These are phyloP conservation scores for Harrya chromipes DNA, from an alignment of 768 basidiomycete species.

Conservation along the genomic window DNA sequence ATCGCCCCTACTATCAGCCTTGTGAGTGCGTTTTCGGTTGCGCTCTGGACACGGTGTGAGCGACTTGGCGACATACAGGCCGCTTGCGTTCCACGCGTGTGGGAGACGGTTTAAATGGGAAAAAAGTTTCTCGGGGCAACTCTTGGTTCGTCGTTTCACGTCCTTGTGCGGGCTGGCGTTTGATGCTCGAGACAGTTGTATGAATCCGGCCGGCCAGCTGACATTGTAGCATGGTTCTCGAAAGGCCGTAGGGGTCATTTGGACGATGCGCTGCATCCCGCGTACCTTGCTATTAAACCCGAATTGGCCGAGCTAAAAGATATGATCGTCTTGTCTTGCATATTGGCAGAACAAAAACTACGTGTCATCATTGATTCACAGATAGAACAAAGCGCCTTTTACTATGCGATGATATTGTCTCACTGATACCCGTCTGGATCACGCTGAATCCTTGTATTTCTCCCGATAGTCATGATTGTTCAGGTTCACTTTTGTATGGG, in stretches of 20 bases:
- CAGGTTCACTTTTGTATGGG: too few species aligned
- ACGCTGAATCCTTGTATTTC: too few species aligned
- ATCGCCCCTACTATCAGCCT: background rate
- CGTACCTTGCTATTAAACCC: conserved; percentile 13
- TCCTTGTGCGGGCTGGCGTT: background rate
- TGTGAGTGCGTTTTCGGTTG: conserved; percentile 9
- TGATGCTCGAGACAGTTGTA: conserved; percentile 4
- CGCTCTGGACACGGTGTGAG: background rate
- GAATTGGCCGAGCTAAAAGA: conserved; percentile 12
- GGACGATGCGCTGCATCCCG: background rate
- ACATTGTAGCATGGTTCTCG: conserved; percentile 14
- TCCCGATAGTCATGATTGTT: too few species aligned
- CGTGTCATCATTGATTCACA: background rate
- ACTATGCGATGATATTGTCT: background rate
- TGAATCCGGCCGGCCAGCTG: conserved; percentile 3
- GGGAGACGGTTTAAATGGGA: conserved; percentile 16
- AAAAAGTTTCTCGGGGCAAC: background rate
- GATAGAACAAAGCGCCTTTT: background rate
- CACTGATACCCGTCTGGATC: too few species aligned
- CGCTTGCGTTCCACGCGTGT: conserved; percentile 6
- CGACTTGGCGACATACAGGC: background rate
- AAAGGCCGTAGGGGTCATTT: background rate
- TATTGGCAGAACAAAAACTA: conserved; percentile 16
- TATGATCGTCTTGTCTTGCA: conserved; percentile 18
- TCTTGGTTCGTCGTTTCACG: conserved; percentile 12